Evolutionary conservation across 78 protist species (phyloP).

Genomic region (Protostelium mycophagum): DNA sequence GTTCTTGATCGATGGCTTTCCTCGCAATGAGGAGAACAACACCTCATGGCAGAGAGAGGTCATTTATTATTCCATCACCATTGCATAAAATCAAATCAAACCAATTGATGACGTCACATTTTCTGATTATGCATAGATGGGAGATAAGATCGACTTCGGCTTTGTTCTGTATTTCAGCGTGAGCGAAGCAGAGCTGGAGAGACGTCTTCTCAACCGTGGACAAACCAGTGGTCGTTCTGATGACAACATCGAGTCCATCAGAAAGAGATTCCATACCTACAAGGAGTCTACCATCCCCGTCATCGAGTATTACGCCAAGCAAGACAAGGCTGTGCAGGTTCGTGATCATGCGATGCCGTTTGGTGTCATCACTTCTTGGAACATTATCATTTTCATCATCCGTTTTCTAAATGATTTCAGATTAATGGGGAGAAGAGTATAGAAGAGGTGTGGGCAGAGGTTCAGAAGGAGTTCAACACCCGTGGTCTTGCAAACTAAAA

Average conservation of each 20-base stretch:
- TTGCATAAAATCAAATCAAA: neutral
- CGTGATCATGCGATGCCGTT: neutral
- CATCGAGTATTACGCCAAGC: constrained; percentile 29
- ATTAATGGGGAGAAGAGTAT: neutral
- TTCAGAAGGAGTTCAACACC: neutral
- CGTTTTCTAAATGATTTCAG: neutral
- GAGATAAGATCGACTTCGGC: constrained; percentile 24
- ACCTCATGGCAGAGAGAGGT: constrained; percentile 48
- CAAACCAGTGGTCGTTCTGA: constrained; percentile 61
- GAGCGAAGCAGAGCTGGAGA: constrained; percentile 49
- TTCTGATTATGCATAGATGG: constrained; percentile 20
- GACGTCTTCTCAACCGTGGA: constrained; percentile 55
- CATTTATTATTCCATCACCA: no score
- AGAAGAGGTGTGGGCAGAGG: neutral
- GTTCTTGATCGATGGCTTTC: constrained; percentile 82
- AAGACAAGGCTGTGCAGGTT: constrained; percentile 6
- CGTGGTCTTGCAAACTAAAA: neutral
- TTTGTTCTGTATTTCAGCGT: constrained; percentile 64
- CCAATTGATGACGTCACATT: neutral
- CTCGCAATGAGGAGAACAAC: constrained; percentile 67
- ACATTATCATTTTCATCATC: neutral
- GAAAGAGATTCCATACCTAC: constrained; percentile 60
- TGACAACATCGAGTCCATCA: constrained; percentile 57
- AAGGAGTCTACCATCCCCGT: constrained; percentile 37
- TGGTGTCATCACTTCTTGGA: neutral